These are phyloP conservation scores for Starmerella vitae DNA, from an alignment of 805 yeast species.

Conservation along the genomic window DNA sequence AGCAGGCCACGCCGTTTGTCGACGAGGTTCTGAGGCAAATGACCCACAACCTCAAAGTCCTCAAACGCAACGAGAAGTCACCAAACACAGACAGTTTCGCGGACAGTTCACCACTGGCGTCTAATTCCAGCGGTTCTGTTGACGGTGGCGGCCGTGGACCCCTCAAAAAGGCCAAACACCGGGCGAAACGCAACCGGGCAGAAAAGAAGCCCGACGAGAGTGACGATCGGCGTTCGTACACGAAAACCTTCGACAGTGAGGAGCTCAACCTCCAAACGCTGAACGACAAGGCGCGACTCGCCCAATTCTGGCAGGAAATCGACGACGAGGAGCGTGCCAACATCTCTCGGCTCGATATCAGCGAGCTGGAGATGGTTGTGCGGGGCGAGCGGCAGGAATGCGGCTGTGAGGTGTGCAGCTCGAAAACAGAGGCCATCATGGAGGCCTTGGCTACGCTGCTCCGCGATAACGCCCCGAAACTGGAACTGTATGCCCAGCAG, in stretches of 20 bases:
- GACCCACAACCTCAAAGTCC: not conserved
- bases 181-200: too few species aligned
- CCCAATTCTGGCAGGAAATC: slow-evolving; percentile 51
- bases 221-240: too few species aligned
- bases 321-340: slow-evolving; percentile 45
- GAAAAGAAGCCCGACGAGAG: too few species aligned
- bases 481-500: slow-evolving; percentile 23
- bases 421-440: slow-evolving; percentile 56
- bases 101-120: too few species aligned
- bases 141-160: too few species aligned
- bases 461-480: slow-evolving; percentile 48
- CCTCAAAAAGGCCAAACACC: too few species aligned
- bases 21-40: not conserved
- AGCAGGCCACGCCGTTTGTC: not conserved
- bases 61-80: too few species aligned
- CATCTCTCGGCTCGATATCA: slow-evolving; percentile 53
- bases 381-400: slow-evolving; percentile 46
- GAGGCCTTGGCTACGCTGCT: slow-evolving; percentile 64
- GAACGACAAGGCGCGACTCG: too few species aligned
- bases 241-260: too few species aligned
- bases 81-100: too few species aligned
- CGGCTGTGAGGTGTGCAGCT: slow-evolving; percentile 65
- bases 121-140: too few species aligned
- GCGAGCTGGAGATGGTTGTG: slow-evolving; percentile 52
- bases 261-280: too few species aligned